Conservation (phyloP, 805 yeast species). For the Wickerhamomyces chambardii region DNA sequence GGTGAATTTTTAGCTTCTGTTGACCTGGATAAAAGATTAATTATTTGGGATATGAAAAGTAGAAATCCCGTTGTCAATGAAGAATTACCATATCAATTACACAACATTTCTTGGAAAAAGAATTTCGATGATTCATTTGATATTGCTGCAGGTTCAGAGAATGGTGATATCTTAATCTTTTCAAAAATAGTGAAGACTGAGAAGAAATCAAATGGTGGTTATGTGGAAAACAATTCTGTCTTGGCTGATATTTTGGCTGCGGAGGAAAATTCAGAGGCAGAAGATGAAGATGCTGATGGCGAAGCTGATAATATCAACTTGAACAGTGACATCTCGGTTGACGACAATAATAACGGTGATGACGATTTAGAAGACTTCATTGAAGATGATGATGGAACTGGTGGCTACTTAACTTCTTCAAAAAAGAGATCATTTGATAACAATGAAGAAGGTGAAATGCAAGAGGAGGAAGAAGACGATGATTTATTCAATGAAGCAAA, state of each 20-base stretch:
- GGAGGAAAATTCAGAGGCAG: slow-evolving; percentile 21
- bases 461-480: slow-evolving; percentile 5
- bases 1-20: slow-evolving; percentile 54
- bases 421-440: slow-evolving; percentile 5
- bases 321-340: slow-evolving; percentile 13
- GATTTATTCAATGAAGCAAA: neutral
- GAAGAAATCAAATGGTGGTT: slow-evolving; percentile 2
- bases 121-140: slow-evolving; percentile 13
- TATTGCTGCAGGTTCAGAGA: slow-evolving; percentile 25
- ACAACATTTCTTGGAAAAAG: slow-evolving; percentile 26
- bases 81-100: slow-evolving; percentile 16
- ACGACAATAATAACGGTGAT: slow-evolving; percentile 10
- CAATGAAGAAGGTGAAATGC: no score
- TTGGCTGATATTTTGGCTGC: slow-evolving; percentile 12
- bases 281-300: slow-evolving; percentile 14
- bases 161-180: slow-evolving; percentile 29
- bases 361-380: slow-evolving; percentile 36
- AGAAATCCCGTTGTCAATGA: slow-evolving; percentile 24
- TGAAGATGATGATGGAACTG: slow-evolving; percentile 59
- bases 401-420: slow-evolving; percentile 29
- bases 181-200: slow-evolving; percentile 16
- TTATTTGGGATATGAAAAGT: slow-evolving; percentile 45
- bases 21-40: slow-evolving; percentile 38
- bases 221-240: slow-evolving; percentile 3
- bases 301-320: slow-evolving; percentile 18